Base-by-base conservation (phyloP, 2,329 filamentous ascomycete genomes). In the Nectriaceae sp. region DNA sequence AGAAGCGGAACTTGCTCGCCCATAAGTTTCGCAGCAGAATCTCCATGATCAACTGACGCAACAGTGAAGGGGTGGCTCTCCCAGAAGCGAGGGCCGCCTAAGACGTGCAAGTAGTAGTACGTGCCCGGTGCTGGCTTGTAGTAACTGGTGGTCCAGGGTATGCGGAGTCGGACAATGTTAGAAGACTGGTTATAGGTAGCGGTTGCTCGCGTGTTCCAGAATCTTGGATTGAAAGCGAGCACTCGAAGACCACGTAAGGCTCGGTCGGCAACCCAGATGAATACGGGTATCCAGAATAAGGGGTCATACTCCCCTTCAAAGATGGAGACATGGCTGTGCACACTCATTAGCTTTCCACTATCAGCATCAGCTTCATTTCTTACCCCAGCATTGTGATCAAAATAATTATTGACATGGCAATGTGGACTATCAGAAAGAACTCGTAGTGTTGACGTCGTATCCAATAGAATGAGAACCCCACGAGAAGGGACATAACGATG, bases 391-490 rank as follows among this genome's bases (percentile, higher is more conserved):
- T 76, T 0, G 74, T 73, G 24, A 75, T 60, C 1, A 84, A 58
- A 0, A 79, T 61, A 1, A 79, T 60, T 8, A 81, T 61, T 0
- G 82, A 76, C 15, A 84, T 64, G 3, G 70, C 62, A 5, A 83
- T 80, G 48, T 84, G 77, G 1, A 76, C 38, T 11, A 75, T 50
- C 5, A 80, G 61, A 49, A 80, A 80, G 0, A 70, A 20, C 51
- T 82, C 78, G 51, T 82, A 85, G n/a, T 73, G 70, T 10, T 72
- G 72, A 5, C 75, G 71, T 0, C 80, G 72, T 16, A 83, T 66
- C 61, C 73, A 77, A 52, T 77, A 78, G 1, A 79, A 65, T 0
- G 81, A 83, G 24, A 77, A 70, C 0, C 64, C 64, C 0, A 80
- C 47, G 0, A 78, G 58, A 0, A 73, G 58, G 19, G 72, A 75